These are phyloP conservation scores for Fraxinus baroniana DNA, from an alignment of 305 asterid genomes.

Conservation along the genomic window DNA sequence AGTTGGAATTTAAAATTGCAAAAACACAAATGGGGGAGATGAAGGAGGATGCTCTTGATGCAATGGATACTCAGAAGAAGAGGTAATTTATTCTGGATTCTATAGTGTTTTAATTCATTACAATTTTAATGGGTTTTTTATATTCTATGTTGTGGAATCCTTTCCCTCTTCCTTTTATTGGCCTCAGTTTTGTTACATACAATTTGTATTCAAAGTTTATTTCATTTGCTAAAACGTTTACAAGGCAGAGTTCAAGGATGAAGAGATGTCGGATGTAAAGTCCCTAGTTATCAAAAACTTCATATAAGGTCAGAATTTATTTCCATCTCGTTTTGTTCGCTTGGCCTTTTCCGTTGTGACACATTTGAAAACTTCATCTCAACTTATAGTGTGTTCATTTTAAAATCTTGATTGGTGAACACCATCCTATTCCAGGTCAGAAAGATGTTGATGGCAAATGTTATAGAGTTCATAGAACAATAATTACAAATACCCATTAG, in stretches of 20 bases:
- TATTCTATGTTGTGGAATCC: background rate
- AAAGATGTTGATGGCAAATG: background rate
- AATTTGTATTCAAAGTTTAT: background rate
- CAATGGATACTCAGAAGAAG: conserved; percentile 89
- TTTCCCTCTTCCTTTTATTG: too few species aligned
- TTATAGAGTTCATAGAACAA: background rate
- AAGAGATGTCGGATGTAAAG: conserved; percentile 77
- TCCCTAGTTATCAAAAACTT: conserved; percentile 82
- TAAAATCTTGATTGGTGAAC: background rate
- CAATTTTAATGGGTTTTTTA: background rate
- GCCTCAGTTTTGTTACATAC: background rate
- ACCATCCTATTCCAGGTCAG: background rate
- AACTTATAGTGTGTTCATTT: background rate
- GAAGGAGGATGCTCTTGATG: conserved; percentile 70
- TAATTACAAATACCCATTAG: background rate
- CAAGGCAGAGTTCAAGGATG: conserved; percentile 95
- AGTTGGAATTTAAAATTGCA: conserved; percentile 73
- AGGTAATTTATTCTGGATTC: conserved; percentile 39
- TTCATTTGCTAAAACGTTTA: conserved; percentile 11
- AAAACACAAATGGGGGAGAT: conserved; percentile 78
- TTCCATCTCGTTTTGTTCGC: background rate
- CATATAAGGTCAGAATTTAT: conserved; percentile 35
- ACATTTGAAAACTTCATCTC: too few species aligned
- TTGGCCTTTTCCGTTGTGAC: background rate
- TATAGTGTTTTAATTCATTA: background rate